Evolutionary conservation across 75 land plant genomes (phyloP).

Genomic region (Isoetes taiwanensis): DNA sequence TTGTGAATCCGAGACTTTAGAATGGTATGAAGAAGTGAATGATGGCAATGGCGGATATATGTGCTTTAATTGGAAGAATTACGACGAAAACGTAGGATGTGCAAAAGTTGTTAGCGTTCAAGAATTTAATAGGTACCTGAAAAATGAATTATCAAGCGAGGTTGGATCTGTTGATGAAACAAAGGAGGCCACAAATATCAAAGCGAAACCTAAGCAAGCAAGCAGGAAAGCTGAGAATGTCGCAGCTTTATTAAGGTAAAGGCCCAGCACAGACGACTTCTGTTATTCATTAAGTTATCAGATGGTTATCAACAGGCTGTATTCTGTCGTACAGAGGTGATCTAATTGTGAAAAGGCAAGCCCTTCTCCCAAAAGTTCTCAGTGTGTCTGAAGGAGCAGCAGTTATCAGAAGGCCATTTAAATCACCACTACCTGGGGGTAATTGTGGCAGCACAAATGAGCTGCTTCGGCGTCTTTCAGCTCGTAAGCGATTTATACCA

Average conservation of each 20-base stretch:
- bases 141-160: no score
- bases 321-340: constrained; percentile 54
- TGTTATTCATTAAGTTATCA: neutral
- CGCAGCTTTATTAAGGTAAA: constrained; percentile 56
- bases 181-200: neutral
- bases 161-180: neutral
- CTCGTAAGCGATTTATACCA: constrained; percentile 83
- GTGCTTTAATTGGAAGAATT: neutral
- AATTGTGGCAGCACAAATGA: constrained; percentile 39
- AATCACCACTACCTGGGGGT: constrained; percentile 57
- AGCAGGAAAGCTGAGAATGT: constrained; percentile 51
- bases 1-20: neutral
- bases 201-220: neutral
- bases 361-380: constrained; percentile 71
- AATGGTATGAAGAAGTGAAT: neutral
- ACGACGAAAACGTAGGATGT: neutral
- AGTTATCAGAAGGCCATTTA: constrained; percentile 70
- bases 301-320: neutral
- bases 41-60: neutral
- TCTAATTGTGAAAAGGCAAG: constrained; percentile 64
- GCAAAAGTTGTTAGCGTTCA: neutral
- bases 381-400: constrained; percentile 69
- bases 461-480: constrained; percentile 62
- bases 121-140: no score
- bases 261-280: neutral